Conservation (phyloP, 1,284 basidiomycete genomes). For the Tetrapyrgos nigripes region DNA sequence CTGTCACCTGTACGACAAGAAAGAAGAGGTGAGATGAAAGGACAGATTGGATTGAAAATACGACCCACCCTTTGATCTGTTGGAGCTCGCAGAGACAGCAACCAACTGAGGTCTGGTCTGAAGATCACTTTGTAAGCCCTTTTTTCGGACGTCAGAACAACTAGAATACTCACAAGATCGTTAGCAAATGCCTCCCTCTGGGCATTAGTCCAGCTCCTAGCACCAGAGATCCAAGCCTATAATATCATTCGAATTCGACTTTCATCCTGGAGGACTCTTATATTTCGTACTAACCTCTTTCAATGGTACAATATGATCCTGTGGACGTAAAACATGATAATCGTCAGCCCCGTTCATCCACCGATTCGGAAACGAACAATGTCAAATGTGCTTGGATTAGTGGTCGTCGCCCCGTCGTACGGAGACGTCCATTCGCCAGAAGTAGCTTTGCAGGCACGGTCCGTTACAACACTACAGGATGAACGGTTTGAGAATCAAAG, state of each 20-base stretch:
- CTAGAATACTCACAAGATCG: constrained; percentile 37
- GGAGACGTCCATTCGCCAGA: constrained; percentile 61
- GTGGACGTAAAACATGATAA: background rate
- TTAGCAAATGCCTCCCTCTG: constrained; percentile 58
- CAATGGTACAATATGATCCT: constrained; percentile 60
- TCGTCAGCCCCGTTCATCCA: too few relatives aligned
- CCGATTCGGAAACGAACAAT: too few relatives aligned
- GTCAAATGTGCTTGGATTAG: constrained; percentile 52
- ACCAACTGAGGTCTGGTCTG: constrained; percentile 54
- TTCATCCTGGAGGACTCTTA: background rate
- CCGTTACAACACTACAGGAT: constrained; percentile 41
- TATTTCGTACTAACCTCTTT: constrained; percentile 44
- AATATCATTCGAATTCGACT: background rate
- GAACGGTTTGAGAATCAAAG: background rate
- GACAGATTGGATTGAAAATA: background rate
- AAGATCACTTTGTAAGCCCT: background rate
- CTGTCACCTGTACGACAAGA: constrained; percentile 16
- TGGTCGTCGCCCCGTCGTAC: constrained; percentile 53
- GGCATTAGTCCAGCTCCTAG: constrained; percentile 53
- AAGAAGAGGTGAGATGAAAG: background rate
- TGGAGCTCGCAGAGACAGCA: constrained; percentile 46
- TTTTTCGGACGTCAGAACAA: background rate
- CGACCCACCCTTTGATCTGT: constrained; percentile 22
- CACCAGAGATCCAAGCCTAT: constrained; percentile 61
- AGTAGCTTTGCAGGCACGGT: constrained; percentile 46